Base-by-base conservation (phyloP, 768 basidiomycete species). In the Suillus occidentalis region DNA sequence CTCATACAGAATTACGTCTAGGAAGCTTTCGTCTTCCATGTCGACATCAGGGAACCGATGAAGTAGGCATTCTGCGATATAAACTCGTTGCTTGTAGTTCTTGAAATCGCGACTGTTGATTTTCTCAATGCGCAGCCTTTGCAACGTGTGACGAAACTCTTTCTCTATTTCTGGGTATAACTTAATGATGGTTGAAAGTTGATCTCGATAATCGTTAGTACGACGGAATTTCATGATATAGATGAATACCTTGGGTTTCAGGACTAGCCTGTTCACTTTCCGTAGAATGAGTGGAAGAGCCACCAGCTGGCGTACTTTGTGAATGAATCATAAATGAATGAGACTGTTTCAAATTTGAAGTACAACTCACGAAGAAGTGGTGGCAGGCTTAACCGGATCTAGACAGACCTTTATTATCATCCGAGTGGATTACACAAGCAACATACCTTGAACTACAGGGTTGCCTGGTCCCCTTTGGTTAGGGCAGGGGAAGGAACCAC, bases 131-230 rank as follows among this genome's bases (percentile, higher is more conserved):
- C 68, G 52, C 2, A 52, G 39, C n/a, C 60, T 31, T 34, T 52
- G 42, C 2, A 71, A 20, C 2, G 66, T 62, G 2, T 34, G 57
- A 1, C 5, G 9, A 1, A 66, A 55, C 6, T 53, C 31, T 0
- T 69, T 47, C 1, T 2, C 49, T 12, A 70, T 72, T 34, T 40
- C 68, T 0, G 76, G 74, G 63, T 69, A 68, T 6, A 50, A 37
- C 12, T 10, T 0, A 0, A 70, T 9, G 22, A 68, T 1, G 3
- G 65, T 8, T 0, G 53, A 59, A 31, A 75, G 62, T 0, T 59
- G 63, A 31, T 65, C 75, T 70, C 16, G 6, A 20, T n/a, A 10
- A 7, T 13, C 12, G 25, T 22, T 59, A 28, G 31, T 34, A 49
- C 16, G 16, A n/a, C 3, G 9, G 18, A 36, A 45, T 18, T 13